These are phyloP conservation scores for Obba rivulosa DNA, from an alignment of 768 basidiomycete genomes.

Conservation along the genomic window DNA sequence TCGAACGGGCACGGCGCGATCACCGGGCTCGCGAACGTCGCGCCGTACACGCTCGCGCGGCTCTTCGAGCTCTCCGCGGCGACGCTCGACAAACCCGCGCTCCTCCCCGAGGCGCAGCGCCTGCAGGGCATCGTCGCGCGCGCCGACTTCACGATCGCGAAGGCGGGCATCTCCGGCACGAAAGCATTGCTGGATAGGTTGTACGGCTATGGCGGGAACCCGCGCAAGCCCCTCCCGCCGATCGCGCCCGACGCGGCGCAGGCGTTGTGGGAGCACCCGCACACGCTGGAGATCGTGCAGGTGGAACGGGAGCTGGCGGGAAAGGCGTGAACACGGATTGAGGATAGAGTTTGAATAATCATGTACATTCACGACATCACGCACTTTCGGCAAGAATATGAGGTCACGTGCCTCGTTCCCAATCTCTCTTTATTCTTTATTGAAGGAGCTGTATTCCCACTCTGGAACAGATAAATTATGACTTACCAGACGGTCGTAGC, in stretches of 20 bases:
- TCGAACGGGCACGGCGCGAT: constrained; percentile 84
- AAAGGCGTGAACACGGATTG: constrained; percentile 24
- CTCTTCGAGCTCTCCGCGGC: constrained; percentile 60
- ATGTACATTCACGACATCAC: too few species aligned
- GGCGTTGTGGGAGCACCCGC: constrained; percentile 66
- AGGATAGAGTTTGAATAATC: too few species aligned
- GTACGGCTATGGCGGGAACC: constrained; percentile 75
- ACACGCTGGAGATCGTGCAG: constrained; percentile 62
- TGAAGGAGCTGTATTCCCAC: too few species aligned
- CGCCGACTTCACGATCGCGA: constrained; percentile 76
- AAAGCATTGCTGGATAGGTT: constrained; percentile 72
- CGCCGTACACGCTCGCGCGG: constrained; percentile 56
- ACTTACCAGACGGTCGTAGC: too few species aligned
- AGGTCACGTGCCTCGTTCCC: too few species aligned
- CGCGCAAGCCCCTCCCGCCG: constrained; percentile 74
- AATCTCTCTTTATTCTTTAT: too few species aligned
- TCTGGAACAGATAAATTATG: too few species aligned
- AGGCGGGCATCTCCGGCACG: constrained; percentile 75
- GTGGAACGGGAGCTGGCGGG: constrained; percentile 55
- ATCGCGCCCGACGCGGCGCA: constrained; percentile 50
- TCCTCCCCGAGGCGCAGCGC: constrained; percentile 63
- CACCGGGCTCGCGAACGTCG: constrained; percentile 82
- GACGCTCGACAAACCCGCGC: constrained; percentile 46
- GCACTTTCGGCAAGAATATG: too few species aligned
- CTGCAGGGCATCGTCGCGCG: constrained; percentile 79